Conservation (phyloP, 495 filamentous ascomycete genomes). For the Penicillium antarcticum region DNA sequence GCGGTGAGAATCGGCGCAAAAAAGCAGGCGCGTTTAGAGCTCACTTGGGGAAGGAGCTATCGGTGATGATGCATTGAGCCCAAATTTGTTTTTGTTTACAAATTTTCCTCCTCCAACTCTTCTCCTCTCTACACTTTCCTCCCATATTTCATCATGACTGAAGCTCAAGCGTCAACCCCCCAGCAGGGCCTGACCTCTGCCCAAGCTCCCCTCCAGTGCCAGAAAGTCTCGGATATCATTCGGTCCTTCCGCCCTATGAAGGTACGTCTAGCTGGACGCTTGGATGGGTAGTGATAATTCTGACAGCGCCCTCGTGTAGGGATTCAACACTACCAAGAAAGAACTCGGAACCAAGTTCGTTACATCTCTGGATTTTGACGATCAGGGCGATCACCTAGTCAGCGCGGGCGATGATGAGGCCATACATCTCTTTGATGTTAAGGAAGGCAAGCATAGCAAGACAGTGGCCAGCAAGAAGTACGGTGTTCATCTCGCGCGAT, state of each 20-base stretch:
- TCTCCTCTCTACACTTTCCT: neutral
- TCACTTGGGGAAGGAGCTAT: slow-evolving; percentile 7
- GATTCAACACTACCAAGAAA: slow-evolving; percentile 38
- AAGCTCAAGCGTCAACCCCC: slow-evolving; percentile 22
- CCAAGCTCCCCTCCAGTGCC: slow-evolving; percentile 30
- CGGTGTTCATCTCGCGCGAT: slow-evolving; percentile 87
- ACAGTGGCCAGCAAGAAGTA: slow-evolving; percentile 88
- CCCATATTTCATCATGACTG: slow-evolving; percentile 27
- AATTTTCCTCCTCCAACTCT: neutral
- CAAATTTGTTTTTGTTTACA: neutral
- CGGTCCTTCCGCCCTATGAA: slow-evolving; percentile 44
- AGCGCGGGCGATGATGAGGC: slow-evolving; percentile 87
- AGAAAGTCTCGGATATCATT: slow-evolving; percentile 48
- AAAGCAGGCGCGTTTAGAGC: slow-evolving; percentile 22
- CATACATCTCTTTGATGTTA: slow-evolving; percentile 90
- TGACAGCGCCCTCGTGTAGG: slow-evolving; percentile 22
- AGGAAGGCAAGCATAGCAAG: slow-evolving; percentile 83
- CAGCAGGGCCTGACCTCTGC: slow-evolving; percentile 17
- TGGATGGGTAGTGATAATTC: neutral
- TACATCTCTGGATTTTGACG: slow-evolving; percentile 92
- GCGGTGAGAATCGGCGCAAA: slow-evolving; percentile 5
- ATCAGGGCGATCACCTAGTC: slow-evolving; percentile 85
- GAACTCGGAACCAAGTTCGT: slow-evolving; percentile 32
- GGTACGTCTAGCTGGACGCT: slow-evolving; percentile 26
- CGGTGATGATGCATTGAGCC: neutral